Conservation (phyloP, 2,329 filamentous ascomycete species). For the Alternaria longipes region DNA sequence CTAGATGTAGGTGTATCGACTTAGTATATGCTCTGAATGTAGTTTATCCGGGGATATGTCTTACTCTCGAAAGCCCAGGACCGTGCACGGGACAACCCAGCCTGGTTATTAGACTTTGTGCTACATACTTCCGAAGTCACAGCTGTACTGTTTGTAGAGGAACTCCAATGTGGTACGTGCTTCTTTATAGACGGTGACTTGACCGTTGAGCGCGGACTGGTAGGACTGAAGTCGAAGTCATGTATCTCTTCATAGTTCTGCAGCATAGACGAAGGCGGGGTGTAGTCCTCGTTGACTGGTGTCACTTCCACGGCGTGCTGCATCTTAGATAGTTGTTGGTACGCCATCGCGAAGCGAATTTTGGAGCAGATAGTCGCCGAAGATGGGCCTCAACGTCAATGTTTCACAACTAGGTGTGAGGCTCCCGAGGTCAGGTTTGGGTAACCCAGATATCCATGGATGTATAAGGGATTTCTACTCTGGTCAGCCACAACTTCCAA, state of each 20-base stretch:
- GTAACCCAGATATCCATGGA: slow-evolving; percentile 2
- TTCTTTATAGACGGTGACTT: slow-evolving; percentile 13
- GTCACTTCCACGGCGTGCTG: slow-evolving; percentile 12
- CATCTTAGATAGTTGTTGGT: slow-evolving; percentile 14
- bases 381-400: neutral
- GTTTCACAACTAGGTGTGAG: neutral
- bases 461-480: neutral
- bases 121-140: slow-evolving; percentile 19
- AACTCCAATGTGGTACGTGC: slow-evolving; percentile 16
- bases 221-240: slow-evolving; percentile 15
- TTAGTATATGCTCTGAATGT: neutral
- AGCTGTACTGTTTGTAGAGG: slow-evolving; percentile 15
- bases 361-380: neutral
- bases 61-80: slow-evolving; percentile 20
- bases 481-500: neutral
- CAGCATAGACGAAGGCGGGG: slow-evolving; percentile 8
- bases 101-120: slow-evolving; percentile 12
- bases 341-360: slow-evolving; percentile 7
- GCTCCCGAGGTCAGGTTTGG: neutral
- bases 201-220: slow-evolving; percentile 8
- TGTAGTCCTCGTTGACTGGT: slow-evolving; percentile 7
- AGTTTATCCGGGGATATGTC: neutral
- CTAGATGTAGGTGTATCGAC: neutral
- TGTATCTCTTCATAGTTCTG: slow-evolving; percentile 9
- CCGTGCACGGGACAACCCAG: slow-evolving; percentile 10